Percentiles rank a stretch among this genome's conserved stretches.
phyloP scores from a whole-genome alignment of 176 grass and related monocot genomes.

The Bonia amplexicaulis region DNA sequence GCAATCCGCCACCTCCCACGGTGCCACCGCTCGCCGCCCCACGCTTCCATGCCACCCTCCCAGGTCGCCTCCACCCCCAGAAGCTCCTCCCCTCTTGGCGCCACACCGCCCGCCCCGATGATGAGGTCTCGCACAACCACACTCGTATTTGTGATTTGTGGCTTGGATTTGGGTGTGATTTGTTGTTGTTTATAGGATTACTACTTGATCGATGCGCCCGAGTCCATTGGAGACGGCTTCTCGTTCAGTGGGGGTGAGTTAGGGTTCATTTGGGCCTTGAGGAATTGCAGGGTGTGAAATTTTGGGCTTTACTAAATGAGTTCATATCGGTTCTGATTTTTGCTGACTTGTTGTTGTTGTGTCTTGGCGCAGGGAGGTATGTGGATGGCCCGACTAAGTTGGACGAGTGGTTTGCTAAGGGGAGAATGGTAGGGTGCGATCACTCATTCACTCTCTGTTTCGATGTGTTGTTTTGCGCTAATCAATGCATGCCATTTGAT shows the following conservation, averaged over 20 bases:
- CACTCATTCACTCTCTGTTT: not conserved
- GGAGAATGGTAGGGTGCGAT: conserved; percentile 48
- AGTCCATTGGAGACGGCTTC: conserved; percentile 85
- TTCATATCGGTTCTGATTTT: not conserved
- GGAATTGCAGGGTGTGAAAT: not conserved
- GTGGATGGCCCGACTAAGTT: conserved; percentile 66
- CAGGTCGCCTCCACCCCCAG: conserved; percentile 2
- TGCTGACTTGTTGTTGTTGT: not conserved
- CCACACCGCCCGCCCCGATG: conserved; percentile 35
- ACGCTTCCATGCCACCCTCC: conserved; percentile 18
- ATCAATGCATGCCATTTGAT: not conserved
- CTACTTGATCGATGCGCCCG: conserved; percentile 65
- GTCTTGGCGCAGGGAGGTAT: conserved; percentile 62
- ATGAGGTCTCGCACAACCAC: conserved; percentile 38
- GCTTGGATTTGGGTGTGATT: not conserved
- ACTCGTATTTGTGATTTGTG: not conserved
- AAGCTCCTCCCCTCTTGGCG: conserved; percentile 33
- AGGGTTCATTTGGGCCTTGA: not conserved
- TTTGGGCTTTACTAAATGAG: not conserved
- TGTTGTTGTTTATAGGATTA: conserved; percentile 44
- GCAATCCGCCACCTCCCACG: not conserved
- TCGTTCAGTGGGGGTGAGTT: conserved; percentile 75
- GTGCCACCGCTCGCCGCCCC: conserved; percentile 35
- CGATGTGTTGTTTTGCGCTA: not conserved
- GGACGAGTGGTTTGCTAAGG: conserved; percentile 85